Base-by-base conservation (phyloP, 2,329 filamentous ascomycete species). In the Pleurostoma richardsiae region DNA sequence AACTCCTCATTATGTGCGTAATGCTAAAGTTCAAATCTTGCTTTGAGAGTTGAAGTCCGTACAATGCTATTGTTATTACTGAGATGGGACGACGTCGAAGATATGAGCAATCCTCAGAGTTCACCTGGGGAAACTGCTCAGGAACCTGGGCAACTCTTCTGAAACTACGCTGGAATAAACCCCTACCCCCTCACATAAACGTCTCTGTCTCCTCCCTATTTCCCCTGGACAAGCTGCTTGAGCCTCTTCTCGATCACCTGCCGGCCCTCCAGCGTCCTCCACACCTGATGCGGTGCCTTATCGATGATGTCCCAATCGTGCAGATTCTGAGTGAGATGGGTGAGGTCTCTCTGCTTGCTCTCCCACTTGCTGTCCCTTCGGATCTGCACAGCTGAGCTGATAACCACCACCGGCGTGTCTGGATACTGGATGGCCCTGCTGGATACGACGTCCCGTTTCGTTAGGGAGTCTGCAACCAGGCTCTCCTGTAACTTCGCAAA, bases 401-500 rank as follows among this genome's bases (percentile, higher is more conserved):
- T 79, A 28, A 99, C 72, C 2, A 85, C 85, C 38, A 97, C 69
- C 5, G 90, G 86, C 10, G 86, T 88, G 48, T 87, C 74, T n/a
- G 75, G 74, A 48, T 79, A 77, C 67, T 96, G 89, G 45, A 97
- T 94, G 41, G 85, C 83, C 27, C 86, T 76, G 48, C 90, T 90
- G 49, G 84, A 87, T 40, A 77, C 72, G 19, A 95, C 83, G 59
- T 99, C 94, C 31, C 88, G 88, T 64, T 84, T 86, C 10, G 90
- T 90, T 55, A 97, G 81, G 1, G 88, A 89, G 54, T 84, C 80
- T 1, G 91, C 91, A 30, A 96, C 90, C 1, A 97, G 75, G 54
- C 86, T 92, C 70, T 99, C 94, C 67, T 99, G 94, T 47, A 99
- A 74, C 67, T 91, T 88, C 4, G 90, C 87, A 64, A 95, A 96